phyloP scores from a whole-genome alignment of 352 stramenopile species.

The Globisporangium acanthophoron region DNA sequence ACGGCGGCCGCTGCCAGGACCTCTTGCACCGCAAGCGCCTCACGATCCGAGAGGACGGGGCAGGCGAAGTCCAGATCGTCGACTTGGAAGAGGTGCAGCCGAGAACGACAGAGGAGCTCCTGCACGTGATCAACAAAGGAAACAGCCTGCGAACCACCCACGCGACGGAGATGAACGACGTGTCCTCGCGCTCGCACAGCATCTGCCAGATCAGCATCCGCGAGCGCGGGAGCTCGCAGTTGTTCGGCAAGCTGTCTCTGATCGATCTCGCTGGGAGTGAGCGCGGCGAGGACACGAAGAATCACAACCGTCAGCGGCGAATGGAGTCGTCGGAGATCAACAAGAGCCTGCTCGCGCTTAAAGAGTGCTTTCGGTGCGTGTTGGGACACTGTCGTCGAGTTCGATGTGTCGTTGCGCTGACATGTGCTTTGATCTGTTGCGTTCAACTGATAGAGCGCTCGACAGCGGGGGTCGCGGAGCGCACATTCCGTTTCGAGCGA shows the following conservation, averaged over 20 bases:
- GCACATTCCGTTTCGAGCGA: conserved; percentile 95
- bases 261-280: conserved; percentile 97
- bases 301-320: conserved; percentile 88
- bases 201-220: conserved; percentile 93
- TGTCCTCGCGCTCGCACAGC: conserved; percentile 92
- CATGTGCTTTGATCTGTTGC: neutral
- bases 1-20: conserved; percentile 94
- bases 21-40: conserved; percentile 88
- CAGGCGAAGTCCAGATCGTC: conserved; percentile 93
- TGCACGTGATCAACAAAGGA: conserved; percentile 91
- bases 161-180: conserved; percentile 95
- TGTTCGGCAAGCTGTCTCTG: conserved; percentile 91
- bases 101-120: conserved; percentile 80
- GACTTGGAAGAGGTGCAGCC: conserved; percentile 93
- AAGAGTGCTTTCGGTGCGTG: conserved; percentile 92
- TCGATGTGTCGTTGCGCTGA: neutral
- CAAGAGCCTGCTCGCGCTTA: conserved; percentile 94
- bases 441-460: conserved; percentile 53
- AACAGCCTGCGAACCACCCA: conserved; percentile 94
- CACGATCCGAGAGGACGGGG: conserved; percentile 92
- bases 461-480: conserved; percentile 84
- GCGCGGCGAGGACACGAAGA: conserved; percentile 93
- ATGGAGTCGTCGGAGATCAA: conserved; percentile 98
- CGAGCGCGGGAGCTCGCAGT: conserved; percentile 31
- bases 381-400: neutral